Evolutionary conservation across 495 filamentous ascomycete genomes (phyloP).

Genomic region (Glonium stellatum): DNA sequence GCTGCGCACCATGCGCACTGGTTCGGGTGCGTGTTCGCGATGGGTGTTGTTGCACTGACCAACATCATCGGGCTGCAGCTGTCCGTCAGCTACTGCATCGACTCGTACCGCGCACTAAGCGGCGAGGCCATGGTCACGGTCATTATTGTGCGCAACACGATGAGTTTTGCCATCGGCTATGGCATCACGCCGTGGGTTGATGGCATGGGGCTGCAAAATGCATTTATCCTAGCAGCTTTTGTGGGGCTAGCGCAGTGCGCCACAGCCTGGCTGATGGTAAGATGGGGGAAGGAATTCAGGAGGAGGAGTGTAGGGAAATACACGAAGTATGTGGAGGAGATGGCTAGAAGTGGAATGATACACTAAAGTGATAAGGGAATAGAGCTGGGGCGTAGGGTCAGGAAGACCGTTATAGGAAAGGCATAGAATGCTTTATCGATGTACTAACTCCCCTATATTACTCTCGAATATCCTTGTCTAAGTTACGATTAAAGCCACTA

Average conservation of each 20-base stretch:
- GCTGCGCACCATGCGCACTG: conserved; percentile 44
- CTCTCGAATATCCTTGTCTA: too few species aligned
- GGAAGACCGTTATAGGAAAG: too few species aligned
- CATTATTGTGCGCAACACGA: conserved; percentile 61
- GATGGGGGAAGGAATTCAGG: conserved; percentile 44
- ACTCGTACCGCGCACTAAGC: conserved; percentile 56
- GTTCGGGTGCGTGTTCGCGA: conserved; percentile 53
- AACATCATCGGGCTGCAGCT: conserved; percentile 54
- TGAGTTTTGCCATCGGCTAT: conserved; percentile 55
- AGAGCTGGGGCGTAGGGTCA: too few species aligned
- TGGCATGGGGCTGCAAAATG: conserved; percentile 54
- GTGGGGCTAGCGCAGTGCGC: conserved; percentile 48
- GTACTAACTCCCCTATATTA: too few species aligned
- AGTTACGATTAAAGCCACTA: too few species aligned
- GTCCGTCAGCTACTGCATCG: conserved; percentile 56
- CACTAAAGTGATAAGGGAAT: conserved; percentile 29
- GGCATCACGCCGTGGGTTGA: conserved; percentile 60
- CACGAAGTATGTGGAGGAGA: conserved; percentile 38
- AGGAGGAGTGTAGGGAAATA: conserved; percentile 38
- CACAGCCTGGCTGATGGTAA: conserved; percentile 51
- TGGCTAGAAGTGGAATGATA: conserved; percentile 36
- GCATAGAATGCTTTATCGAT: too few species aligned
- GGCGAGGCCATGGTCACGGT: conserved; percentile 57
- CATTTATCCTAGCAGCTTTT: conserved; percentile 57
- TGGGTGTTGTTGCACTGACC: conserved; percentile 51